These are phyloP conservation scores for Symbiodinium natans DNA, from an alignment of 73 alveolate genomes.

Conservation along the genomic window DNA sequence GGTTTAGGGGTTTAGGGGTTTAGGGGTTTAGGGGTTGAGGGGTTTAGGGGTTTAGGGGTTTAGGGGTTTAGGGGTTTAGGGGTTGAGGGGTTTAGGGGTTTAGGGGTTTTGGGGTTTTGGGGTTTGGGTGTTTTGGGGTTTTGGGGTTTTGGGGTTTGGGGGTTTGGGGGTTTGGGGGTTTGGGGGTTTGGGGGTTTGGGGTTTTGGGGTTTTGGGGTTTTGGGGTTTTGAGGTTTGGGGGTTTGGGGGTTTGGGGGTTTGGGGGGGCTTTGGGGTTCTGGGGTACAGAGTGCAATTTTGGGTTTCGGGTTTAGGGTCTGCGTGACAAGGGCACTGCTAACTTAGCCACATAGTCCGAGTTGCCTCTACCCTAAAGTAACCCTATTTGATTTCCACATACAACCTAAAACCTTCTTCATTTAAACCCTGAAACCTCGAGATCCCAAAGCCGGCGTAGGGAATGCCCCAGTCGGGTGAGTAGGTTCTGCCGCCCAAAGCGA, in stretches of 20 bases:
- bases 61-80: too few relatives aligned
- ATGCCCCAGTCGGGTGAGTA: too few relatives aligned
- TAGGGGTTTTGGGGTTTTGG: too few relatives aligned
- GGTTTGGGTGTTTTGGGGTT: background rate
- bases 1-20: background rate
- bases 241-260: background rate
- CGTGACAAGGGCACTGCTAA: background rate
- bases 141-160: background rate
- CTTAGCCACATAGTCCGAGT: constrained; percentile 46
- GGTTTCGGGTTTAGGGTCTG: background rate
- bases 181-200: background rate
- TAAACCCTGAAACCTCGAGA: too few relatives aligned
- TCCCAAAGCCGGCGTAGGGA: too few relatives aligned
- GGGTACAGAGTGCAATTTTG: background rate
- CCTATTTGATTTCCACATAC: background rate
- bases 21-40: background rate
- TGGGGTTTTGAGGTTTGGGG: background rate
- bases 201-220: background rate
- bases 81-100: too few relatives aligned
- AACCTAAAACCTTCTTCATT: too few relatives aligned
- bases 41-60: background rate
- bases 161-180: background rate
- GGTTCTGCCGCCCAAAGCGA: too few relatives aligned
- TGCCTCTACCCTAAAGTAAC: background rate
- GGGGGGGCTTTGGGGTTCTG: background rate